phyloP scores from a whole-genome alignment of 2,329 filamentous ascomycete genomes.

The Macrophomina tecta region DNA sequence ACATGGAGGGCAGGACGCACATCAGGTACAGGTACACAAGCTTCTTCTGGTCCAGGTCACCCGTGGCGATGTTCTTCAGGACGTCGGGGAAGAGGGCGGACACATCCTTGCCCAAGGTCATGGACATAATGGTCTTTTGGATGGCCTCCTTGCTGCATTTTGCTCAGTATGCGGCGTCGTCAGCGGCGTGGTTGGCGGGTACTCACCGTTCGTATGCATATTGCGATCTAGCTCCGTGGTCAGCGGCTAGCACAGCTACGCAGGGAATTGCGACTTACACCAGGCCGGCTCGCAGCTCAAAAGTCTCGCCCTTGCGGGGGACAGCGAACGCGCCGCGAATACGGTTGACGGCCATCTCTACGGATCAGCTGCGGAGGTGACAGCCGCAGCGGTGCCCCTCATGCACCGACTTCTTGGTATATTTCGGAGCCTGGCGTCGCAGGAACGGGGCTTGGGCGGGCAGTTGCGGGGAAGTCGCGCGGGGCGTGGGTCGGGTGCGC shows the following conservation, averaged over 20 bases:
- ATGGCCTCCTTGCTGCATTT: slow-evolving; percentile 85
- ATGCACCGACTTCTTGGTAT: slow-evolving; percentile 32
- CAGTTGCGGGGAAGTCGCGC: slow-evolving; percentile 16
- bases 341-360: slow-evolving; percentile 88
- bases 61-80: slow-evolving; percentile 96
- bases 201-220: slow-evolving; percentile 90
- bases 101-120: slow-evolving; percentile 98
- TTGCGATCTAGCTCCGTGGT: slow-evolving; percentile 72
- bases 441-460: slow-evolving; percentile 29
- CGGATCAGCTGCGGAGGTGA: slow-evolving; percentile 38
- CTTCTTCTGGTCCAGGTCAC: slow-evolving; percentile 97
- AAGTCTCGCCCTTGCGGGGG: slow-evolving; percentile 96
- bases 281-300: slow-evolving; percentile 91
- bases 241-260: slow-evolving; percentile 31
- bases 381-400: slow-evolving; percentile 44
- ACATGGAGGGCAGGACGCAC: slow-evolving; percentile 57
- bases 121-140: slow-evolving; percentile 99
- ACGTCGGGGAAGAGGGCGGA: slow-evolving; percentile 97
- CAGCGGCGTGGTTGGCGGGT: slow-evolving; percentile 21
- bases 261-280: slow-evolving; percentile 56
- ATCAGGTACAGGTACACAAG: slow-evolving; percentile 98
- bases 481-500: slow-evolving; percentile 1
- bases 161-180: slow-evolving; percentile 41
- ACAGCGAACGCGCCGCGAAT: slow-evolving; percentile 92
- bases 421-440: slow-evolving; percentile 27